These are phyloP conservation scores for Tolypocladium album DNA, from an alignment of 2,329 filamentous ascomycete genomes.

Conservation along the genomic window DNA sequence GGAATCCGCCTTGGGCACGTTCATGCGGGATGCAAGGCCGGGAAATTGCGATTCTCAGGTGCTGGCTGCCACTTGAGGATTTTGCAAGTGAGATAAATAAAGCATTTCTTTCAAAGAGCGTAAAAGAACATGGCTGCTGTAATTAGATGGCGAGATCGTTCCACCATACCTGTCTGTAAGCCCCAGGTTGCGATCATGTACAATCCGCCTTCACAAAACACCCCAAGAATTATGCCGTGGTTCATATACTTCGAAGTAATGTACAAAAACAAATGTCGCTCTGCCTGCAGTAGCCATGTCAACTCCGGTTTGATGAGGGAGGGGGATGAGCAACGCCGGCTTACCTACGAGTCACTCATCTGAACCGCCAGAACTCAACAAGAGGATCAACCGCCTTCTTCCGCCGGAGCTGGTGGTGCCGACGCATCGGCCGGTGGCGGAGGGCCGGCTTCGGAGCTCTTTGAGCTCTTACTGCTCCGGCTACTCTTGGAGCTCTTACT, in stretches of 20 bases:
- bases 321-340: no score
- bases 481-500: slow-evolving; percentile 21
- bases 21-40: no score
- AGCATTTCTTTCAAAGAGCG: not conserved
- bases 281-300: not conserved
- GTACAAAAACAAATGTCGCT: not conserved
- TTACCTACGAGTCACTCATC: not conserved
- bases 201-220: not conserved
- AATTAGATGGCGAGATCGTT: not conserved
- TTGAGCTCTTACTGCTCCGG: slow-evolving; percentile 10
- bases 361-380: not conserved
- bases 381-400: not conserved
- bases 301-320: no score
- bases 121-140: not conserved
- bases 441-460: slow-evolving; percentile 9
- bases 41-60: not conserved
- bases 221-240: not conserved
- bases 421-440: slow-evolving; percentile 2
- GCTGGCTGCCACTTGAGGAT: not conserved
- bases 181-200: not conserved
- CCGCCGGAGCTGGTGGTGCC: slow-evolving; percentile 1
- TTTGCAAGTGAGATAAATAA: not conserved
- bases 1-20: not conserved
- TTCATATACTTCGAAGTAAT: not conserved
- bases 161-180: not conserved